Evolutionary conservation across 176 grass and related monocot genomes (phyloP).

Genomic region (Musa troglodytarum): DNA sequence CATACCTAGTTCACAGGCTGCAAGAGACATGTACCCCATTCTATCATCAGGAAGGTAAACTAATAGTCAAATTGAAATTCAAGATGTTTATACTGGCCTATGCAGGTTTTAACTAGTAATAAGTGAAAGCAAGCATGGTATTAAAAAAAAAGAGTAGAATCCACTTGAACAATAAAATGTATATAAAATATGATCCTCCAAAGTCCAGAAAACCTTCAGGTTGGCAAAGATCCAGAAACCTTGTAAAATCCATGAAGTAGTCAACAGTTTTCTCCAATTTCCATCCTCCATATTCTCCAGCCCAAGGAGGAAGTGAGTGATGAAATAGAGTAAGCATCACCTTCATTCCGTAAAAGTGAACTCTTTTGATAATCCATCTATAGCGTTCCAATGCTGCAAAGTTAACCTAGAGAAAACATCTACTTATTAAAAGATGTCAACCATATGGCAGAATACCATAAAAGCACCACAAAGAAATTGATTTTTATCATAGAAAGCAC

Average conservation of each 20-base stretch:
- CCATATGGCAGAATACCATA: not conserved
- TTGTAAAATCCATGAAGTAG: slow-evolving; percentile 86
- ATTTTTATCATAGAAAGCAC: not conserved
- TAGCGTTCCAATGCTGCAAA: slow-evolving; percentile 89
- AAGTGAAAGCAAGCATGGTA: too few species aligned
- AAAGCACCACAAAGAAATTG: not conserved
- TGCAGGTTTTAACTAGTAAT: too few species aligned
- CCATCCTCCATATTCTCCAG: slow-evolving; percentile 90
- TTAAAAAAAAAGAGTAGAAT: not conserved
- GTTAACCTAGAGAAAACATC: slow-evolving; percentile 55
- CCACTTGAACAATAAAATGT: not conserved
- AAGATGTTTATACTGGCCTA: too few species aligned
- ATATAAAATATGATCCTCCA: not conserved
- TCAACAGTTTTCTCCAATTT: slow-evolving; percentile 79
- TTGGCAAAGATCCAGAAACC: slow-evolving; percentile 15
- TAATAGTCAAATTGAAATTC: too few species aligned
- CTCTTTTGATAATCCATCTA: slow-evolving; percentile 79
- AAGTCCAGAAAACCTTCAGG: not conserved
- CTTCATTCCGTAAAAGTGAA: slow-evolving; percentile 77
- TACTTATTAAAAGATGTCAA: not conserved
- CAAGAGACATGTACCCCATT: too few species aligned
- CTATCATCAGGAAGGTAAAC: too few species aligned
- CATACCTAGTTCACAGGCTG: too few species aligned
- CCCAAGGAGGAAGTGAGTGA: slow-evolving; percentile 95
- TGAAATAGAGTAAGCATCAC: slow-evolving; percentile 94